Percentiles rank a stretch among this genome's conserved stretches.
Evolutionary conservation across 768 basidiomycete species (phyloP).

Genomic region (Cantharellus cinnabarinus): DNA sequence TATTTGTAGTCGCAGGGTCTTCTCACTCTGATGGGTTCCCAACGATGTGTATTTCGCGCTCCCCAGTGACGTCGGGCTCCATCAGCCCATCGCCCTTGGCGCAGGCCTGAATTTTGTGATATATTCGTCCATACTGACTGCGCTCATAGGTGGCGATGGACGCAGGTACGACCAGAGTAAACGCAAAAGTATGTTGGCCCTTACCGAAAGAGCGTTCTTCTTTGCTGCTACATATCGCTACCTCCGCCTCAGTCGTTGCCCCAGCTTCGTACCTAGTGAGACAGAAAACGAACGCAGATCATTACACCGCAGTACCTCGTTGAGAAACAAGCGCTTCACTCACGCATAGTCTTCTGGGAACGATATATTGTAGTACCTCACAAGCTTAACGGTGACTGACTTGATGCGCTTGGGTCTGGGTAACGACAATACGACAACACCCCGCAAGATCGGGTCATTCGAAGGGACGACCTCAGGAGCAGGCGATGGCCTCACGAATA

Average conservation of each 20-base stretch:
- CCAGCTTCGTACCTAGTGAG: neutral
- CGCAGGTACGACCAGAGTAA: conserved; percentile 10
- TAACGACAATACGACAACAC: neutral
- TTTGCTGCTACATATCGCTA: neutral
- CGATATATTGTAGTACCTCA: neutral
- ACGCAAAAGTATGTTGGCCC: conserved; percentile 1
- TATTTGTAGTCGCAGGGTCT: neutral
- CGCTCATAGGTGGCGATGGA: conserved; percentile 9
- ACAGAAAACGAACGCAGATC: neutral
- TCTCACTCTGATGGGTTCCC: neutral
- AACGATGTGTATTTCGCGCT: neutral
- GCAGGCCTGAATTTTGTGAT: conserved; percentile 2
- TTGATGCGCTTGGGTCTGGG: neutral
- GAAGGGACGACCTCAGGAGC: neutral
- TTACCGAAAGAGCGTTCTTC: neutral
- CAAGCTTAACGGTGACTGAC: neutral
- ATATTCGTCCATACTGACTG: conserved; percentile 8
- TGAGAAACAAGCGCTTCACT: neutral
- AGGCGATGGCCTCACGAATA: neutral
- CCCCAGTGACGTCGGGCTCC: neutral
- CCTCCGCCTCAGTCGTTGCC: neutral
- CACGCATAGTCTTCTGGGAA: neutral
- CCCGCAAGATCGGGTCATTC: neutral
- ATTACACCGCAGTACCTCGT: neutral
- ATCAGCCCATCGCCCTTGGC: neutral